Conservation (phyloP, 768 basidiomycete species). For the Cubamyces sp. region DNA sequence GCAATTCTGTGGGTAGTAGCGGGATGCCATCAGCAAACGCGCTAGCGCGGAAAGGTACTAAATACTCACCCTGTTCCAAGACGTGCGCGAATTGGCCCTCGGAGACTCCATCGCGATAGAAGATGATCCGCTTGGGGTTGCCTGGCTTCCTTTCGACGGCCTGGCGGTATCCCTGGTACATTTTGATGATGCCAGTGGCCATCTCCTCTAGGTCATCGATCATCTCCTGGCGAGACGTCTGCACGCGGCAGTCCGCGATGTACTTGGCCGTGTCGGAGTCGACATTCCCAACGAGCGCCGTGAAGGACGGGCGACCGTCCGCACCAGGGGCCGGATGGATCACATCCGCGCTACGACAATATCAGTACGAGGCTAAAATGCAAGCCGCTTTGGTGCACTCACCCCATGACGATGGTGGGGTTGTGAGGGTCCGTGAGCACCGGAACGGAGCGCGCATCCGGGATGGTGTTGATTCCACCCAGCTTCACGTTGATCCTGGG, state of each 20-base stretch:
- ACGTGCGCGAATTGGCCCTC: conserved; percentile 54
- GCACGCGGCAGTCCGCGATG: conserved; percentile 60
- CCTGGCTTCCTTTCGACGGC: conserved; percentile 53
- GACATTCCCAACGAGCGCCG: conserved; percentile 78
- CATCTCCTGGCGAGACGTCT: conserved; percentile 73
- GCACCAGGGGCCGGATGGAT: conserved; percentile 84
- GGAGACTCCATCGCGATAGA: conserved; percentile 70
- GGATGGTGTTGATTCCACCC: conserved; percentile 81
- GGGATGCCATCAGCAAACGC: conserved; percentile 2
- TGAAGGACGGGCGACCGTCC: conserved; percentile 79
- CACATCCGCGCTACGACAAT: conserved; percentile 63
- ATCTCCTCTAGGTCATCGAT: conserved; percentile 72
- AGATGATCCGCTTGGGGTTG: conserved; percentile 72
- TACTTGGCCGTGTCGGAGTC: conserved; percentile 81
- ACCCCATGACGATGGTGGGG: conserved; percentile 81
- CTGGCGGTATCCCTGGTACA: conserved; percentile 63
- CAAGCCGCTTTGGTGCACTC: conserved; percentile 11
- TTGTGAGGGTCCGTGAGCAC: conserved; percentile 69
- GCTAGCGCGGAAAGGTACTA: neutral
- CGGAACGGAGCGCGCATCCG: conserved; percentile 66
- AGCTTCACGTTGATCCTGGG: conserved; percentile 81
- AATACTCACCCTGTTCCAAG: conserved; percentile 55
- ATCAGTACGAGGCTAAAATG: neutral
- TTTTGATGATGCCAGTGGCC: conserved; percentile 54
- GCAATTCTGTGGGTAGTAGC: conserved; percentile 17